Percentiles rank a stretch among this genome's conserved stretches.
These are phyloP conservation scores for Elsinoe batatas DNA, from an alignment of 2,329 filamentous ascomycete genomes.

Conservation along the genomic window DNA sequence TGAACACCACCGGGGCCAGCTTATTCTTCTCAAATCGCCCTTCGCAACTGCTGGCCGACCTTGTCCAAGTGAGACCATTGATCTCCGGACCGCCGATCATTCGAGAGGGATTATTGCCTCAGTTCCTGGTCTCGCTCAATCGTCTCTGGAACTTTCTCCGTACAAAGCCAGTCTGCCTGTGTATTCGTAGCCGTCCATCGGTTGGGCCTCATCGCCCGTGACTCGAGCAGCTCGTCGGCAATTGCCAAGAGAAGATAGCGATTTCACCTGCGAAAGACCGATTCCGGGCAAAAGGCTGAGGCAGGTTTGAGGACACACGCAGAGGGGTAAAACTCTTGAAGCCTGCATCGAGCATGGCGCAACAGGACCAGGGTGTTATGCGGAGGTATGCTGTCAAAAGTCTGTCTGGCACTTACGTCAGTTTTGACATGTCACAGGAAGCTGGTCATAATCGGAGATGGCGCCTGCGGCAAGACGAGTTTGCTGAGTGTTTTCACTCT, in stretches of 20 bases:
- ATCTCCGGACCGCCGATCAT: constrained; percentile 13
- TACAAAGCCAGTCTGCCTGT: too few relatives aligned
- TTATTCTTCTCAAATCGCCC: not conserved
- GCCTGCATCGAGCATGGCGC: constrained; percentile 23
- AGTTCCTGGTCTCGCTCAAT: too few relatives aligned
- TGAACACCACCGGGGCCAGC: too few relatives aligned
- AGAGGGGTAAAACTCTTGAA: not conserved
- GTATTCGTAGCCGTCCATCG: too few relatives aligned
- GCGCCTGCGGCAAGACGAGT: constrained; percentile 97
- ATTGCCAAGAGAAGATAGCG: too few relatives aligned
- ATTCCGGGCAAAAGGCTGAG: too few relatives aligned
- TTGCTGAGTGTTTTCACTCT: constrained; percentile 94
- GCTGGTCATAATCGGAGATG: constrained; percentile 92
- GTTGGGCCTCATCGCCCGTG: too few relatives aligned
- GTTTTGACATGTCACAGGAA: constrained; percentile 51
- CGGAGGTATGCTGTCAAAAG: constrained; percentile 22
- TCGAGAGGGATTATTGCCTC: not conserved
- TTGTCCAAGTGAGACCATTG: not conserved
- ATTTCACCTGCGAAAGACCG: too few relatives aligned
- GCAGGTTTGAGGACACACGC: not conserved
- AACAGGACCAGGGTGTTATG: constrained; percentile 31
- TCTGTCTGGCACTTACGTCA: not conserved
- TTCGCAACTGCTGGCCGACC: not conserved
- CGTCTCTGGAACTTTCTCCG: too few relatives aligned
- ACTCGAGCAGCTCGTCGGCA: too few relatives aligned